Conservation (phyloP, 179 eudicot species). For the Nepenthes alata region DNA sequence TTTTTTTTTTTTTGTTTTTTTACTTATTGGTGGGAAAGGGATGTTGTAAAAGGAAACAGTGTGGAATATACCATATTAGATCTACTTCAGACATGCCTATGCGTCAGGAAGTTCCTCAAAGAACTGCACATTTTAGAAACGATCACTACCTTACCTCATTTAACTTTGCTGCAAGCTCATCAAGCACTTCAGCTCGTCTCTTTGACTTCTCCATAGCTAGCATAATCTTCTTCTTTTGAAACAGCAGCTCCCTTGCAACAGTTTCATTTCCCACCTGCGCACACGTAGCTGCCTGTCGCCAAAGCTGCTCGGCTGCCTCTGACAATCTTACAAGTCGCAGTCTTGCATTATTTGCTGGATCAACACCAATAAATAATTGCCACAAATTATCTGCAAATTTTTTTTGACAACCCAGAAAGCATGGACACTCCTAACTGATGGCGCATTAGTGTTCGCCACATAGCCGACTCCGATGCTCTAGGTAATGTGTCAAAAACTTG, state of each 20-base stretch:
- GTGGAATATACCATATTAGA: no score
- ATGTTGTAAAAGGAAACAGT: no score
- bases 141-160: constrained; percentile 34
- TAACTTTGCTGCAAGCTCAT: constrained; percentile 64
- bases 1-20: no score
- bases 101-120: not conserved
- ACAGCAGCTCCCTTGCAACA: constrained; percentile 70
- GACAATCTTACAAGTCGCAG: constrained; percentile 72
- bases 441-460: not conserved
- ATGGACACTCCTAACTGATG: not conserved
- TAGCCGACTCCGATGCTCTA: not conserved
- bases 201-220: constrained; percentile 68
- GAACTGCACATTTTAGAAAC: not conserved
- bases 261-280: constrained; percentile 55
- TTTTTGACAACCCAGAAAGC: not conserved
- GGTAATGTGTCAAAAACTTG: no score
- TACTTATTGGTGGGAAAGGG: no score
- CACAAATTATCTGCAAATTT: not conserved
- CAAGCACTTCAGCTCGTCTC: constrained; percentile 57
- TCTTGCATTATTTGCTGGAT: constrained; percentile 69
- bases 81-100: not conserved
- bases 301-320: constrained; percentile 71
- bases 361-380: constrained; percentile 1
- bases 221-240: constrained; percentile 74
- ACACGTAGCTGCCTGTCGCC: constrained; percentile 51